Evolutionary conservation across 164 flowering plant species (phyloP).

Genomic region (Hamamelis virginiana): DNA sequence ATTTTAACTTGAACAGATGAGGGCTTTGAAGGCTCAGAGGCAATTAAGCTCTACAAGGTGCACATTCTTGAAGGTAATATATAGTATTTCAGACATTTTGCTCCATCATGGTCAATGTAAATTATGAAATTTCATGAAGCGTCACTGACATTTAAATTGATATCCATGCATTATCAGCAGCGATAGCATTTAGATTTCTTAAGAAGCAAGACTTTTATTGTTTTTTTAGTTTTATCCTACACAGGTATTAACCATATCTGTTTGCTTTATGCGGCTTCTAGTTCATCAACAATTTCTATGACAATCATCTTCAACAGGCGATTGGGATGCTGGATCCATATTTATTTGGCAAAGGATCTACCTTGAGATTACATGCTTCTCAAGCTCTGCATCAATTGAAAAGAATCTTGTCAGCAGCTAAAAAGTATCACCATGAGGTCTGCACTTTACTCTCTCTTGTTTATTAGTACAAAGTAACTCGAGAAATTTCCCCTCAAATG

Average conservation of each 20-base stretch:
- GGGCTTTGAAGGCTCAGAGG: slow-evolving; percentile 33
- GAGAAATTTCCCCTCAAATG: not conserved
- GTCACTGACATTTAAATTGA: not conserved
- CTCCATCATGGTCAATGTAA: not conserved
- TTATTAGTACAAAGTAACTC: too few species aligned
- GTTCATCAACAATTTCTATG: slow-evolving; percentile 34
- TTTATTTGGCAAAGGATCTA: slow-evolving; percentile 16
- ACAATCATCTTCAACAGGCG: slow-evolving; percentile 23
- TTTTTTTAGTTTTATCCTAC: not conserved
- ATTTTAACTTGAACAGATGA: slow-evolving; percentile 35
- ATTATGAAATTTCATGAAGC: too few species aligned
- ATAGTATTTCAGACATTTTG: not conserved
- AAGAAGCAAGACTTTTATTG: not conserved
- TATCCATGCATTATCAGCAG: not conserved
- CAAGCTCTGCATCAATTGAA: slow-evolving; percentile 30
- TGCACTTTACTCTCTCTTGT: slow-evolving; percentile 12
- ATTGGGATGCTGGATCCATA: slow-evolving; percentile 23
- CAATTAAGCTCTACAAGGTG: slow-evolving; percentile 35
- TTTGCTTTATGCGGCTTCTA: slow-evolving; percentile 25
- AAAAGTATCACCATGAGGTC: slow-evolving; percentile 69
- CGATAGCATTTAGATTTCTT: not conserved
- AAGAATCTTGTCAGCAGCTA: slow-evolving; percentile 29
- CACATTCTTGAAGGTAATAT: slow-evolving; percentile 56
- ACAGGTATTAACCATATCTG: not conserved
- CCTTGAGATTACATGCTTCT: slow-evolving; percentile 29